Base-by-base conservation (phyloP, 352 stramenopile genomes). In the Pythium aquatile region DNA sequence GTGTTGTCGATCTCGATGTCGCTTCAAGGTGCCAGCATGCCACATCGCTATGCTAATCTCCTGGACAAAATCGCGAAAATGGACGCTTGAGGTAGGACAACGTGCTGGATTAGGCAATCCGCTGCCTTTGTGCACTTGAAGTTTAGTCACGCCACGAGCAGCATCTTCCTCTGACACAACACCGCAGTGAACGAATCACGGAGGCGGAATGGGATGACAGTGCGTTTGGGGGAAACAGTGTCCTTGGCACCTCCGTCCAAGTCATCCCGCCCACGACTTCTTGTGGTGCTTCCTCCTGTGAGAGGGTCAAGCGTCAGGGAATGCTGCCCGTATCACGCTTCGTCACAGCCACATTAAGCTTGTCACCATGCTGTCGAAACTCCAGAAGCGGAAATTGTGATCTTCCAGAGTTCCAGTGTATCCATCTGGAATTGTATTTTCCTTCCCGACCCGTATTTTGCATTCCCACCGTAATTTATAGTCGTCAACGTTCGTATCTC, bases 351-450 rank as follows among this genome's bases (percentile, higher is more conserved):
- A 24, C 20, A 24, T 24, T 24, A 24, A 24, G 20, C 20, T 24
- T 24, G 20, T 24, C 20, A 24, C 20, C n/a, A n/a, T n/a, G n/a
- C n/a, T n/a, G n/a, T n/a, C n/a, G n/a, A n/a, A n/a, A n/a, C n/a
- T n/a, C n/a, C 17, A 51, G 20, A 51, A 51, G 4, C 44, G 44
- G 40, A 5, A 48, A 37, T 37, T 6, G 32, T 37, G 32, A 37
- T 11, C 32, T 37, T 42, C 35, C 44, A 51, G 11, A 42, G 16
- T 13, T 51, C 44, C 44, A 51, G 44, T 51, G 44, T 51, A 51
- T 5, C 44, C 44, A 51, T 51, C 44, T 51, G 44, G 44, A 51
- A 51, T 42, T 16, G 11, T 11, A 42, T 42, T 42, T 14, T 42
- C 35, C 16, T 17, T 7, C 10, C 7, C 7, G 16, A 11, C 35